A percentile compares a stretch with the other conserved stretches of the same genome.
phyloP scores from a whole-genome alignment of 2,329 filamentous ascomycete genomes.

The Pseudogymnoascus sp. region DNA sequence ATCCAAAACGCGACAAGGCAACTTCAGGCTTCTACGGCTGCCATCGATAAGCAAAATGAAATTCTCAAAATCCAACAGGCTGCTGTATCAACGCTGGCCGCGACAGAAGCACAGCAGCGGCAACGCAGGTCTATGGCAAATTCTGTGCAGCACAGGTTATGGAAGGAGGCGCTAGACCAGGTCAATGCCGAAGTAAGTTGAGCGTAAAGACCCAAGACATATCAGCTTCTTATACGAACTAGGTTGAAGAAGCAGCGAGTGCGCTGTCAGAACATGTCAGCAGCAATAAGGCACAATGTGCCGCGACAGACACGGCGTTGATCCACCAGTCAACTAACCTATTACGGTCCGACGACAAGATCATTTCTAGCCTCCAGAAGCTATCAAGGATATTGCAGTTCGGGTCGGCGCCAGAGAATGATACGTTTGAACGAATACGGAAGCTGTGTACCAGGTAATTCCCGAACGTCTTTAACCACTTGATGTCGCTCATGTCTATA shows the following conservation, averaged over 20 bases:
- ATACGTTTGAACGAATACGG: slow-evolving; percentile 48
- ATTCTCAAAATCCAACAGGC: slow-evolving; percentile 53
- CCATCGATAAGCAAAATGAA: slow-evolving; percentile 56
- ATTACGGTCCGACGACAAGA: slow-evolving; percentile 54
- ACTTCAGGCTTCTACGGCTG: slow-evolving; percentile 54
- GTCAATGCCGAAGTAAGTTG: slow-evolving; percentile 35
- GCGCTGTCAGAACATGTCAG: slow-evolving; percentile 37
- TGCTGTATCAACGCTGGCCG: slow-evolving; percentile 46
- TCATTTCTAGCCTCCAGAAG: slow-evolving; percentile 57
- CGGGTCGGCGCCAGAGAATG: slow-evolving; percentile 42
- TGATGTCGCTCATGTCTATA: neutral
- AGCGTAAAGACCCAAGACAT: neutral
- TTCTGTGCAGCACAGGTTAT: slow-evolving; percentile 31
- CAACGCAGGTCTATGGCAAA: slow-evolving; percentile 31
- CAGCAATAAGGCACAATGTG: slow-evolving; percentile 44
- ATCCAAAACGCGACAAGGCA: slow-evolving; percentile 53
- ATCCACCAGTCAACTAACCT: slow-evolving; percentile 41
- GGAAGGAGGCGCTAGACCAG: slow-evolving; percentile 34
- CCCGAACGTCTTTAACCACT: neutral
- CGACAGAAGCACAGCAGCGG: slow-evolving; percentile 31
- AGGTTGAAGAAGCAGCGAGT: slow-evolving; percentile 43
- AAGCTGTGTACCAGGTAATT: slow-evolving; percentile 46
- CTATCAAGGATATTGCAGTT: slow-evolving; percentile 52
- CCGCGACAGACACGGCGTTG: slow-evolving; percentile 36
- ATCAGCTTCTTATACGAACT: slow-evolving; percentile 5